Evolutionary conservation across 1,284 basidiomycete species (phyloP).

Genomic region (Naganishia sp.): DNA sequence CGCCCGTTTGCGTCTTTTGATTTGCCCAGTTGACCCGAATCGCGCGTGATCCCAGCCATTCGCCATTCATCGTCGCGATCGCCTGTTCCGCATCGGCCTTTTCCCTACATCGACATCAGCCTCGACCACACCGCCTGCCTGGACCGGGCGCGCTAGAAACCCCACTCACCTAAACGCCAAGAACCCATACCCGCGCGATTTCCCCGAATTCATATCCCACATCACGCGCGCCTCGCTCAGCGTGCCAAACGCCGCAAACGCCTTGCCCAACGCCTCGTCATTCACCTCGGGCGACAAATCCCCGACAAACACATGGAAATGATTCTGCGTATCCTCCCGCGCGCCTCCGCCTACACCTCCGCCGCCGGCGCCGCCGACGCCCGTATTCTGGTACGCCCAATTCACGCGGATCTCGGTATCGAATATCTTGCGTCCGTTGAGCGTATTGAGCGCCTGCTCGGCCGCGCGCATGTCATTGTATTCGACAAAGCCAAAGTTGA

Average conservation of each 20-base stretch:
- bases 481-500: slow-evolving; percentile 98
- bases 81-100: slow-evolving; percentile 97
- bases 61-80: slow-evolving; percentile 98
- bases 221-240: slow-evolving; percentile 97
- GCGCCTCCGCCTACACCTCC: slow-evolving; percentile 21
- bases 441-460: slow-evolving; percentile 91
- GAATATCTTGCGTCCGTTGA: slow-evolving; percentile 97
- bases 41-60: slow-evolving; percentile 95
- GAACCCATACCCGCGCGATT: slow-evolving; percentile 68
- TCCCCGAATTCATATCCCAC: slow-evolving; percentile 99
- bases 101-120: slow-evolving; percentile 75
- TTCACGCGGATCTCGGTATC: slow-evolving; percentile 97
- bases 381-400: slow-evolving; percentile 93
- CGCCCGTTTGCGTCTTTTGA: slow-evolving; percentile 78
- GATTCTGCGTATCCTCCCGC: slow-evolving; percentile 84
- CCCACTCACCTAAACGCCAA: slow-evolving; percentile 56
- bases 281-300: slow-evolving; percentile 97
- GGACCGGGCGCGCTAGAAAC: background rate
- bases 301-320: slow-evolving; percentile 97
- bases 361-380: slow-evolving; percentile 8
- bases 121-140: slow-evolving; percentile 10
- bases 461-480: slow-evolving; percentile 96
- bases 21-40: slow-evolving; percentile 99
- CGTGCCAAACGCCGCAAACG: slow-evolving; percentile 90
- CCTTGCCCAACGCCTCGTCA: slow-evolving; percentile 92